Conservation (phyloP, 352 stramenopile species). For the Phytophthora sojae region DNA sequence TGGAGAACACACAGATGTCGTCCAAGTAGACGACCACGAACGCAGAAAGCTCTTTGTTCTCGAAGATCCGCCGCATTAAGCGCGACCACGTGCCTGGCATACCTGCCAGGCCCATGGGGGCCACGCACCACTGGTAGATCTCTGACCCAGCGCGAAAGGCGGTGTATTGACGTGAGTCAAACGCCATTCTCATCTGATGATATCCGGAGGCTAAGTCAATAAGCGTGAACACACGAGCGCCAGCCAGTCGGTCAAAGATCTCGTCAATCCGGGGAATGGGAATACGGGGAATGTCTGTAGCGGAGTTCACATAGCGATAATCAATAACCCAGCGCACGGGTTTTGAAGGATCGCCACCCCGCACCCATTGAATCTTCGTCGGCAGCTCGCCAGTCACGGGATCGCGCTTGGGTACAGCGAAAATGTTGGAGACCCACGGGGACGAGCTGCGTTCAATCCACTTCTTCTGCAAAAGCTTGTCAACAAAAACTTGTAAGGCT, state of each 20-base stretch:
- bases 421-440: slow-evolving; percentile 22
- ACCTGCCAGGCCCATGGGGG: slow-evolving; percentile 39
- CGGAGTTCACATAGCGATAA: slow-evolving; percentile 3
- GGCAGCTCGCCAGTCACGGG: slow-evolving; percentile 2
- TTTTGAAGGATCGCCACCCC: neutral
- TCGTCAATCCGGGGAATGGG: slow-evolving; percentile 12
- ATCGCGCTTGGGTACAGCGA: slow-evolving; percentile 20
- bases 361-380: slow-evolving; percentile 7
- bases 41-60: slow-evolving; percentile 9
- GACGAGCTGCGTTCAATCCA: slow-evolving; percentile 16
- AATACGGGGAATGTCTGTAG: slow-evolving; percentile 9
- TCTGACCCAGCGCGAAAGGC: slow-evolving; percentile 39
- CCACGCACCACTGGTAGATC: slow-evolving; percentile 45
- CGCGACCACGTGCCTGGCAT: slow-evolving; percentile 47
- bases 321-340: slow-evolving; percentile 11
- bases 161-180: slow-evolving; percentile 24
- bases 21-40: slow-evolving; percentile 46
- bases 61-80: slow-evolving; percentile 41
- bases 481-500: slow-evolving; percentile 5
- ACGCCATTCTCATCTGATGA: slow-evolving; percentile 32
- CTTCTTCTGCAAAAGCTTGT: slow-evolving; percentile 3
- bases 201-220: slow-evolving; percentile 39
- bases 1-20: slow-evolving; percentile 40
- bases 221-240: slow-evolving; percentile 17
- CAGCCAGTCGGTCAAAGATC: slow-evolving; percentile 8